Base-by-base conservation (phyloP, 768 basidiomycete genomes). In the Auriscalpium microsporum region DNA sequence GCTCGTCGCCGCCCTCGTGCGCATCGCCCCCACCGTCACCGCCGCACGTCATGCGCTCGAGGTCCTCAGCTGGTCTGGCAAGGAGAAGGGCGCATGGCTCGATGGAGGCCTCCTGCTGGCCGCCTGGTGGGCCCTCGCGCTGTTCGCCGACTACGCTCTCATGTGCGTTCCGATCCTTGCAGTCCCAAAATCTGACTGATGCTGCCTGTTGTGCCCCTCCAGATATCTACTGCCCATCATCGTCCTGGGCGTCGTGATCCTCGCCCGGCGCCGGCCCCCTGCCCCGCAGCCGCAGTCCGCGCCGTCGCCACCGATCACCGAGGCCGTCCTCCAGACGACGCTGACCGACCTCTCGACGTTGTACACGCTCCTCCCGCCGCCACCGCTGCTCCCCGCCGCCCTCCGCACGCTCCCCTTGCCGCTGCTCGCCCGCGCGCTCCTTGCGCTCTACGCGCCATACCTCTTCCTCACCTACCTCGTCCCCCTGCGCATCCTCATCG, bases 91-190 rank as follows among this genome's bases (percentile, higher is more conserved):
- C 0, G 42, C 72, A 10, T 80, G 78, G 76, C 78, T 83, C 62
- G 78, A 87, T 52, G 76, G 81, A 51, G 86, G 78, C 73, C 78
- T 94, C 3, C 67, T 78, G 1, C 71, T 95, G 45, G 86, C 78
- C 0, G 65, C 67, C 1, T 94, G 89, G 89, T 94, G 91, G 88
- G 79, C 78, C 0, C 23, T 83, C 17, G 91, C 88, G 71, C 72
- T 94, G 54, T 74, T 86, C 68, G 54, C 60, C 10, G 64, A 67
- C 13, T 42, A 58, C 1, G 62, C 58, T 10, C 69, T 90, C 60
- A 75, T 78, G 83, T 81, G 55, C 50, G 75, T 67, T 17, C 40
- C 13, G 14, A 17, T 8, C 10, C 56, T n/a, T 21, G n/a, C 45
- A 42, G 28, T 47, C 42, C 42, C 28, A 36, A 36, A 47, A 11